Percentiles rank a stretch among this genome's conserved stretches.
Evolutionary conservation across 345 rosid genomes (phyloP).

Genomic region (Cardamine resedifolia): DNA sequence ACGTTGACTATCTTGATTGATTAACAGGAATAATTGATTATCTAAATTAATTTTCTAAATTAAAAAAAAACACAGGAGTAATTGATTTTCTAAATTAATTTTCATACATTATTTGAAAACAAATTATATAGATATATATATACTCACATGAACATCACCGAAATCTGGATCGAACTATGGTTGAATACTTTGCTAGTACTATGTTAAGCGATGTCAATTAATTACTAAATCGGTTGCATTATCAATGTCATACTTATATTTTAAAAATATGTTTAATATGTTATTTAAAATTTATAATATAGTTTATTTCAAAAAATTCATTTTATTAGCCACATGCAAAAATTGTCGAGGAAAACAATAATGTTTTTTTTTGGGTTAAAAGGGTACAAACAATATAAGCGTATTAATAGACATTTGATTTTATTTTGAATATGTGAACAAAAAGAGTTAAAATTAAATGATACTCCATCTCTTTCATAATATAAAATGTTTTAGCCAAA

Average conservation of each 20-base stretch:
- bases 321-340: neutral
- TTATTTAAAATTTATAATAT: neutral
- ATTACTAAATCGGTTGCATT: neutral
- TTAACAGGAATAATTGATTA: neutral
- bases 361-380: no score
- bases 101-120: neutral
- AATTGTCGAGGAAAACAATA: neutral
- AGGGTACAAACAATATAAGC: no score
- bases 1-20: slow-evolving; percentile 24
- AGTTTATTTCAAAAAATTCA: neutral
- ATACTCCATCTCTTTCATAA: no score
- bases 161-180: neutral
- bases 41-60: neutral
- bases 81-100: neutral
- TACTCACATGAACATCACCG: neutral
- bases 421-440: neutral
- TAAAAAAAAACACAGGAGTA: no score
- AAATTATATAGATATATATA: neutral
- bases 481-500: no score
- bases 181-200: neutral
- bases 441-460: neutral
- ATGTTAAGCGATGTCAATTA: neutral
- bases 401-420: neutral
- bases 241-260: neutral
- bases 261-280: neutral